Evolutionary conservation across 2,329 filamentous ascomycete genomes (phyloP).

Genomic region (Aspergillus flavus): DNA sequence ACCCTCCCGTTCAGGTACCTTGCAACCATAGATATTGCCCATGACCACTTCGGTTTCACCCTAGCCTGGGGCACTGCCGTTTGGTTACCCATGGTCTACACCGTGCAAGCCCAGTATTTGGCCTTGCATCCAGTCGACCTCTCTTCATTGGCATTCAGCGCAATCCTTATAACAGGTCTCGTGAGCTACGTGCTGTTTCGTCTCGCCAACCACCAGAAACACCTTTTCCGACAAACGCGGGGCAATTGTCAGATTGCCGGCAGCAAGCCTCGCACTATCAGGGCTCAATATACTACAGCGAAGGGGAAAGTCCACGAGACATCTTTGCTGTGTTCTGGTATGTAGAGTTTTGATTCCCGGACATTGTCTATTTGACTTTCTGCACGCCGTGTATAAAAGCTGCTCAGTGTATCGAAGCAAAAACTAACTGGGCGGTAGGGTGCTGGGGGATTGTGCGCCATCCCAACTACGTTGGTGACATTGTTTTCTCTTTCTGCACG

Average conservation of each 20-base stretch:
- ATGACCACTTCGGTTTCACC: conserved; percentile 50
- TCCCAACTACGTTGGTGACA: conserved; percentile 46
- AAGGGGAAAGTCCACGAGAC: conserved; percentile 47
- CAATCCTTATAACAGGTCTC: neutral
- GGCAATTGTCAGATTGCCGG: conserved; percentile 2
- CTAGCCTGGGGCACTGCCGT: conserved; percentile 50
- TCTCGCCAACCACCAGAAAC: conserved; percentile 8
- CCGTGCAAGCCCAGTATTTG: conserved; percentile 53
- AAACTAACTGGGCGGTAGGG: neutral
- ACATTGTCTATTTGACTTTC: too few species aligned
- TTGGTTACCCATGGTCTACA: conserved; percentile 52
- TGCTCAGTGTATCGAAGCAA: too few species aligned
- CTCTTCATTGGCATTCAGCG: neutral
- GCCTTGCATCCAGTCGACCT: conserved; percentile 43
- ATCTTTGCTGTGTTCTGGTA: conserved; percentile 42
- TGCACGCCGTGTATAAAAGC: too few species aligned
- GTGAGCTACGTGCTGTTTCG: conserved; percentile 7
- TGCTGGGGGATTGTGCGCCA: conserved; percentile 45
- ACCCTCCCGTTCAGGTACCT: conserved; percentile 21
- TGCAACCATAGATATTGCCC: conserved; percentile 46
- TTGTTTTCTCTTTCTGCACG: conserved; percentile 44
- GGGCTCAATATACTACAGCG: conserved; percentile 2
- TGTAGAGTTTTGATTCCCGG: neutral
- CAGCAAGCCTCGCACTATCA: neutral
- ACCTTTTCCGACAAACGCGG: neutral